Conservation (phyloP, 148 eudicot species). For the Camellia granthamiana region DNA sequence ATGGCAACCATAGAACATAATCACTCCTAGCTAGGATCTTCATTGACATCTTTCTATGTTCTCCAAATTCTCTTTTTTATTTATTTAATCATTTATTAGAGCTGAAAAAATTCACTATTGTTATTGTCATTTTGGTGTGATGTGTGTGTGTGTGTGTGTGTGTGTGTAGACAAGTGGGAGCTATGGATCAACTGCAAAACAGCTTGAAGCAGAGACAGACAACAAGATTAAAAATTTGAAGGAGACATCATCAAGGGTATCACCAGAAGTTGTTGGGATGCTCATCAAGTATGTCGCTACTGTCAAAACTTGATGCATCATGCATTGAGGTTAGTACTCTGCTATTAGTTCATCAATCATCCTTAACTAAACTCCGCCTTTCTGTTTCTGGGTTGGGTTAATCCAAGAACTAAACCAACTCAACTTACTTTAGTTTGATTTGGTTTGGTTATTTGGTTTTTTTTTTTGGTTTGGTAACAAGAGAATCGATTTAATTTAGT, state of each 20-base stretch:
- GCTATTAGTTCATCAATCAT: not conserved
- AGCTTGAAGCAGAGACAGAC: slow-evolving; percentile 58
- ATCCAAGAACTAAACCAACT: not conserved
- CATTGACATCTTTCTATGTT: not conserved
- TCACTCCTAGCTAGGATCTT: too few species aligned
- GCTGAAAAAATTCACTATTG: not conserved
- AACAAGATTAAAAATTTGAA: slow-evolving; percentile 42
- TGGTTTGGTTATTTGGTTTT: too few species aligned
- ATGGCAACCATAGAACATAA: too few species aligned
- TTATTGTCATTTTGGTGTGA: not conserved
- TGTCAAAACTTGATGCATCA: slow-evolving; percentile 24
- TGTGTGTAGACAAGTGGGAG: slow-evolving; percentile 43
- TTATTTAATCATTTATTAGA: not conserved
- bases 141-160: too few species aligned
- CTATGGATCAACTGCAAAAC: slow-evolving; percentile 48
- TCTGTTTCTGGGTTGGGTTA: too few species aligned
- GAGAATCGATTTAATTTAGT: not conserved
- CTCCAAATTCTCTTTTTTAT: not conserved
- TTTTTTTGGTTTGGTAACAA: not conserved
- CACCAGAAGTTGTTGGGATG: slow-evolving; percentile 42
- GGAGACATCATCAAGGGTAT: slow-evolving; percentile 33
- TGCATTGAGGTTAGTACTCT: slow-evolving; percentile 3
- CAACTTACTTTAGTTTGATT: not conserved
- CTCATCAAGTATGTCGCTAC: slow-evolving; percentile 34
- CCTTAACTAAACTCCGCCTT: not conserved